Conservation (phyloP, 2,329 filamentous ascomycete genomes). For the Neofusicoccum cordaticola region DNA sequence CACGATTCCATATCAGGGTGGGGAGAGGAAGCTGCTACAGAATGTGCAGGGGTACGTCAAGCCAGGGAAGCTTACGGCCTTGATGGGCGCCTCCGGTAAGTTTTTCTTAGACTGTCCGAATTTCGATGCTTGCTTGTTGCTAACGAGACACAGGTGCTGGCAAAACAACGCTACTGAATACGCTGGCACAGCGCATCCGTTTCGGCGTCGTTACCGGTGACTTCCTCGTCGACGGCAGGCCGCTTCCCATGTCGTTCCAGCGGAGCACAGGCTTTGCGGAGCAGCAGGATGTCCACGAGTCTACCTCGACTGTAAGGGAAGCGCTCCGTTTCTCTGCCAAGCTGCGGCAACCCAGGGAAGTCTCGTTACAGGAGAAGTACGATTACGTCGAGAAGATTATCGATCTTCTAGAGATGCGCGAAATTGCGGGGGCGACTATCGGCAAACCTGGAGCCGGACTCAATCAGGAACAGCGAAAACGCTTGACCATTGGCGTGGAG, state of each 20-base stretch:
- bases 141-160: constrained; percentile 28
- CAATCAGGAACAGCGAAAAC: constrained; percentile 62
- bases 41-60: constrained; percentile 70
- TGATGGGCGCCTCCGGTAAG: constrained; percentile 73
- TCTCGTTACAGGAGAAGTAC: constrained; percentile 60
- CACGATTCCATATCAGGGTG: constrained; percentile 55
- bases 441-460: constrained; percentile 57
- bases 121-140: neutral
- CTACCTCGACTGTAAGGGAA: constrained; percentile 64
- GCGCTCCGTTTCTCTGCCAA: constrained; percentile 65
- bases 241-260: constrained; percentile 44
- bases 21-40: constrained; percentile 51
- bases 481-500: constrained; percentile 71
- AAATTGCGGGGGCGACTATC: constrained; percentile 64
- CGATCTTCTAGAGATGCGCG: constrained; percentile 63
- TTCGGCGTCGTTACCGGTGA: constrained; percentile 46
- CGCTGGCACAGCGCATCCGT: constrained; percentile 44
- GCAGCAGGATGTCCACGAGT: constrained; percentile 67
- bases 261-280: constrained; percentile 56
- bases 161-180: constrained; percentile 40
- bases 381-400: constrained; percentile 66
- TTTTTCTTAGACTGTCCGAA: neutral
- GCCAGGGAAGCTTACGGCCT: constrained; percentile 71
- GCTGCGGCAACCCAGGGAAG: constrained; percentile 59
- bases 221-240: constrained; percentile 45